Conservation (phyloP, 2,329 filamentous ascomycete species). For the Aspergillus japonicus region DNA sequence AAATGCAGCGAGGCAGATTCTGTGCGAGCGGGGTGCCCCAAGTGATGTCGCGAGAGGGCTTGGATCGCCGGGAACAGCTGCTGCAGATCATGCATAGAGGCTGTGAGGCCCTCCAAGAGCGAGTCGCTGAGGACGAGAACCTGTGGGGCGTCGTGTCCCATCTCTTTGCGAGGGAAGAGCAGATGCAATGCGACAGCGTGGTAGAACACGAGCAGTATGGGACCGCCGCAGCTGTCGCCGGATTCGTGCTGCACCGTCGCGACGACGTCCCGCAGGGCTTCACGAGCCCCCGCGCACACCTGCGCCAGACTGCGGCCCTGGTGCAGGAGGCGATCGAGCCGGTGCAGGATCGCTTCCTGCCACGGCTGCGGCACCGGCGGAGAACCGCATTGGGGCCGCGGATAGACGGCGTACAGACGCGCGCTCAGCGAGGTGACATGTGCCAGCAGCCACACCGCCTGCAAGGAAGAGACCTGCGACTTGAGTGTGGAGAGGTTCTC, state of each 20-base stretch:
- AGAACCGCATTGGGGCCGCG: not conserved
- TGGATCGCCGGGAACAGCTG: not conserved
- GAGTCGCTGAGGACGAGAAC: not conserved
- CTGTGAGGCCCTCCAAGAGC: not conserved
- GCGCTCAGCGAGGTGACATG: conserved; percentile 2
- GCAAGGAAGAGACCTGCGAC: not conserved
- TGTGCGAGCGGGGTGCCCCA: not conserved
- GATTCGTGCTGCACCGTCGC: not conserved
- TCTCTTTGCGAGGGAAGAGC: not conserved
- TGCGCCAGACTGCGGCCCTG: not conserved
- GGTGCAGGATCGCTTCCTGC: not conserved
- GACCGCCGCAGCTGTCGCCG: not conserved
- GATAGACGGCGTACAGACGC: conserved; percentile 1
- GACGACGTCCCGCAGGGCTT: not conserved
- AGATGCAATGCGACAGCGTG: not conserved
- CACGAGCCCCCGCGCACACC: not conserved
- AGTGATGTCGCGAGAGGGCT: not conserved
- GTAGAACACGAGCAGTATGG: not conserved
- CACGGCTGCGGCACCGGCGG: not conserved
- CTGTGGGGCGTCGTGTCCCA: not conserved
- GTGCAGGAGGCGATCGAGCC: not conserved
- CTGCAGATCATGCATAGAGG: not conserved
- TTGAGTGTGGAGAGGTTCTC: conserved; percentile 3
- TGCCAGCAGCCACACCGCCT: not conserved
- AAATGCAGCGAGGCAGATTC: not conserved